Conservation (phyloP, 768 basidiomycete species). For the Pisolithus albus region DNA sequence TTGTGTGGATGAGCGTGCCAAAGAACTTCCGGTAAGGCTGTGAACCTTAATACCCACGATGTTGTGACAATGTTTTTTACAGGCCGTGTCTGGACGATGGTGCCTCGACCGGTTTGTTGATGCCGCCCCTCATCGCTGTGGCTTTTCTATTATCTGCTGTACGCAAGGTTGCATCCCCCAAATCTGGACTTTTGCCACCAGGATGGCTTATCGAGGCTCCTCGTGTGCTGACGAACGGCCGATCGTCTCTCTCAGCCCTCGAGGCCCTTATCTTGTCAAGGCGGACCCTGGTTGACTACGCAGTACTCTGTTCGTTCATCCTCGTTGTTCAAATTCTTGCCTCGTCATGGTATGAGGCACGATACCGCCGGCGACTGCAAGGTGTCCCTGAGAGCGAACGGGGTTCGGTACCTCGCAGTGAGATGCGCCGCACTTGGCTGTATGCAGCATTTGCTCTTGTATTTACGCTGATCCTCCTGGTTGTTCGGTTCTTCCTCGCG, state of each 20-base stretch:
- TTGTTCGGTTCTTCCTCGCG: slow-evolving; percentile 42
- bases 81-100: slow-evolving; percentile 86
- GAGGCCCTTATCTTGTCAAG: slow-evolving; percentile 61
- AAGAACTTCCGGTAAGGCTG: slow-evolving; percentile 70
- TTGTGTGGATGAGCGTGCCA: slow-evolving; percentile 86
- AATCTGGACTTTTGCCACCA: slow-evolving; percentile 37
- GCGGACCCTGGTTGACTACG: slow-evolving; percentile 69
- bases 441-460: slow-evolving; percentile 59
- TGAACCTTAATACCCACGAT: not conserved
- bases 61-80: slow-evolving; percentile 12
- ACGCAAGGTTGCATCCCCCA: slow-evolving; percentile 26
- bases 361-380: slow-evolving; percentile 31
- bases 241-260: slow-evolving; percentile 36
- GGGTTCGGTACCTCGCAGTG: slow-evolving; percentile 69
- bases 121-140: slow-evolving; percentile 74
- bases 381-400: slow-evolving; percentile 59
- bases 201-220: slow-evolving; percentile 80
- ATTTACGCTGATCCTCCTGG: slow-evolving; percentile 43
- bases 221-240: slow-evolving; percentile 40
- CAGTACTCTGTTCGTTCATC: slow-evolving; percentile 74
- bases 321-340: slow-evolving; percentile 73
- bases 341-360: slow-evolving; percentile 68
- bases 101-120: slow-evolving; percentile 72
- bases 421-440: slow-evolving; percentile 52
- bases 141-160: slow-evolving; percentile 56